Conservation (phyloP, 148 eudicot species). For the Limonium bicolor region DNA sequence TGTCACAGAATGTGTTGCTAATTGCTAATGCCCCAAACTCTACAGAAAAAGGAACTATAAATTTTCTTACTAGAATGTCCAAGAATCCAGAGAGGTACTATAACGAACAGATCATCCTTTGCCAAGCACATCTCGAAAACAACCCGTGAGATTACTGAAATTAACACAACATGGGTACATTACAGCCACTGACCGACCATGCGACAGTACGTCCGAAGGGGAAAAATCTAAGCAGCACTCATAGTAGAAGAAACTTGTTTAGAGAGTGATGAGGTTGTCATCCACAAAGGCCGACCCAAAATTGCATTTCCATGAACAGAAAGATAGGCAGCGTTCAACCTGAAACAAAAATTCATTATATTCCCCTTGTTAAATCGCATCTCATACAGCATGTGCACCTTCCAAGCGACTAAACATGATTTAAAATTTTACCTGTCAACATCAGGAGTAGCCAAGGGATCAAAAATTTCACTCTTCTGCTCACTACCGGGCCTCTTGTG, state of each 20-base stretch:
- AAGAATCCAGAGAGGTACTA: too few relatives aligned
- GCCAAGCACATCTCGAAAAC: too few relatives aligned
- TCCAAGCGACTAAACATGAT: background rate
- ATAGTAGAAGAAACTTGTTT: constrained; percentile 22
- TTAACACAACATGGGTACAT: too few relatives aligned
- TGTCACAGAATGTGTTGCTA: too few relatives aligned
- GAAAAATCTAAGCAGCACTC: background rate
- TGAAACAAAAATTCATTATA: constrained; percentile 5
- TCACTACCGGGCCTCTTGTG: constrained; percentile 51
- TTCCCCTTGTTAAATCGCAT: background rate
- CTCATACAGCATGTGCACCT: background rate
- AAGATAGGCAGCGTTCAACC: constrained; percentile 73
- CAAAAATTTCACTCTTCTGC: constrained; percentile 60
- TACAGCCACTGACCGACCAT: too few relatives aligned
- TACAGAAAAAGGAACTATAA: too few relatives aligned
- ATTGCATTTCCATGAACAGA: constrained; percentile 80
- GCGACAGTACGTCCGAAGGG: too few relatives aligned
- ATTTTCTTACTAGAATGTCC: too few relatives aligned
- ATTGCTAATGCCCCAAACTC: too few relatives aligned
- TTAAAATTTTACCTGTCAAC: constrained; percentile 51
- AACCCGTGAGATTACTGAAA: too few relatives aligned
- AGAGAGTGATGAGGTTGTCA: constrained; percentile 47
- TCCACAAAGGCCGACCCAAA: constrained; percentile 83
- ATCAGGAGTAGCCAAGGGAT: constrained; percentile 89
- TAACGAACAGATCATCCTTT: too few relatives aligned